These are phyloP conservation scores for Pichia sp. DNA, from an alignment of 1,139 yeast genomes.

Conservation along the genomic window DNA sequence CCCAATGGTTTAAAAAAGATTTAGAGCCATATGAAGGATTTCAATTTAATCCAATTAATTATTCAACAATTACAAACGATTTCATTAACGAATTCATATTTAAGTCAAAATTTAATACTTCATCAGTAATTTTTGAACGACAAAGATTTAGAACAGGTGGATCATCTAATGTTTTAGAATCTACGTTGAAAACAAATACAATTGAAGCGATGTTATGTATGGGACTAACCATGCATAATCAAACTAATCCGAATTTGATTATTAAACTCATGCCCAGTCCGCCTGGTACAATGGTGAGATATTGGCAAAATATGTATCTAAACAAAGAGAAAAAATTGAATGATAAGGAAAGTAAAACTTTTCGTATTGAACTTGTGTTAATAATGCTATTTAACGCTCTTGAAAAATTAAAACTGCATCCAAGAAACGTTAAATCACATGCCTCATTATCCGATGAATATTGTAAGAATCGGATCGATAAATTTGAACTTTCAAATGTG, in stretches of 20 bases:
- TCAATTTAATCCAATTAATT: slow-evolving; percentile 26
- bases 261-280: slow-evolving; percentile 5
- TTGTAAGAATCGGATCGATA: too few species aligned
- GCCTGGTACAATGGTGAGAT: slow-evolving; percentile 18
- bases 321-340: background rate
- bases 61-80: slow-evolving; percentile 19
- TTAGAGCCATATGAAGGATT: slow-evolving; percentile 20
- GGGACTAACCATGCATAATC: slow-evolving; percentile 14
- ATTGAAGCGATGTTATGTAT: slow-evolving; percentile 44
- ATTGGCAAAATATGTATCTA: slow-evolving; percentile 12
- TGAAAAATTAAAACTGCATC: background rate
- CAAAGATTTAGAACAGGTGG: slow-evolving; percentile 50
- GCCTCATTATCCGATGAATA: too few species aligned
- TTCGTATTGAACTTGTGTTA: slow-evolving; percentile 26
- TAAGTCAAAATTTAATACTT: slow-evolving; percentile 25
- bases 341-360: slow-evolving; percentile 17
- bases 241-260: background rate
- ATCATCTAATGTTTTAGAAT: slow-evolving; percentile 41
- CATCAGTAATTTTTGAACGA: slow-evolving; percentile 44
- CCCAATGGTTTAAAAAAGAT: slow-evolving; percentile 42
- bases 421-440: slow-evolving; percentile 1
- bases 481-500: slow-evolving; percentile 3
- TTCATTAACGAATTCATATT: slow-evolving; percentile 16
- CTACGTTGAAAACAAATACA: slow-evolving; percentile 45
- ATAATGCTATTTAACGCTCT: slow-evolving; percentile 5